Evolutionary conservation across 495 filamentous ascomycete species (phyloP).

Genomic region (Aspergillus hancockii): DNA sequence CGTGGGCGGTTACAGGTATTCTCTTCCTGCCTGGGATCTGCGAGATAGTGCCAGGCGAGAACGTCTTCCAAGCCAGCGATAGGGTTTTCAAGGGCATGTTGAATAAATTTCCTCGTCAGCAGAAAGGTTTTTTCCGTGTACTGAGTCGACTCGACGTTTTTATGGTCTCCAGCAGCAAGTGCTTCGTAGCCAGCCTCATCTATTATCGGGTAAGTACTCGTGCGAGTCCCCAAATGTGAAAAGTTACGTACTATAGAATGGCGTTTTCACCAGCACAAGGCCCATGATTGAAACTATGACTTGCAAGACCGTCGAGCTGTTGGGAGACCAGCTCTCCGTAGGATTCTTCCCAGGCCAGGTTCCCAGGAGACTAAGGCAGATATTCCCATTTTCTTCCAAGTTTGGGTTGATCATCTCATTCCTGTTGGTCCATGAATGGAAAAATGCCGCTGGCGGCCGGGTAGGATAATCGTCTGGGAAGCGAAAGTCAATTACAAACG

Average conservation of each 20-base stretch:
- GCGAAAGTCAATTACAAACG: constrained; percentile 60
- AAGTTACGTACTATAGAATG: constrained; percentile 58
- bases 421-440: constrained; percentile 58
- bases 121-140: constrained; percentile 61
- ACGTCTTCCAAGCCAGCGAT: constrained; percentile 48
- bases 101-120: constrained; percentile 53
- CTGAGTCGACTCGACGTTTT: constrained; percentile 44
- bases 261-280: constrained; percentile 58
- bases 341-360: constrained; percentile 57
- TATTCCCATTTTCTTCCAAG: constrained; percentile 62
- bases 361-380: constrained; percentile 60
- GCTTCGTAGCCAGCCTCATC: constrained; percentile 61
- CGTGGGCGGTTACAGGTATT: constrained; percentile 22
- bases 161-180: constrained; percentile 42
- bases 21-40: constrained; percentile 14
- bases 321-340: constrained; percentile 55
- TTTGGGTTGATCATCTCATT: constrained; percentile 61
- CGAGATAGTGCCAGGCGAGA: constrained; percentile 54
- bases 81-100: constrained; percentile 44
- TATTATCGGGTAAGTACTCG: constrained; percentile 18
- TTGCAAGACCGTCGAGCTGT: constrained; percentile 54
- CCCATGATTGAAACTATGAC: constrained; percentile 61
- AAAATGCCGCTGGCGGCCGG: constrained; percentile 49
- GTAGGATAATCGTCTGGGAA: constrained; percentile 48
- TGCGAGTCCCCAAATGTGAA: neutral